Percentiles rank a stretch among this genome's conserved stretches.
Evolutionary conservation across 2,329 filamentous ascomycete genomes (phyloP).

Genomic region (Cercospora beticola): DNA sequence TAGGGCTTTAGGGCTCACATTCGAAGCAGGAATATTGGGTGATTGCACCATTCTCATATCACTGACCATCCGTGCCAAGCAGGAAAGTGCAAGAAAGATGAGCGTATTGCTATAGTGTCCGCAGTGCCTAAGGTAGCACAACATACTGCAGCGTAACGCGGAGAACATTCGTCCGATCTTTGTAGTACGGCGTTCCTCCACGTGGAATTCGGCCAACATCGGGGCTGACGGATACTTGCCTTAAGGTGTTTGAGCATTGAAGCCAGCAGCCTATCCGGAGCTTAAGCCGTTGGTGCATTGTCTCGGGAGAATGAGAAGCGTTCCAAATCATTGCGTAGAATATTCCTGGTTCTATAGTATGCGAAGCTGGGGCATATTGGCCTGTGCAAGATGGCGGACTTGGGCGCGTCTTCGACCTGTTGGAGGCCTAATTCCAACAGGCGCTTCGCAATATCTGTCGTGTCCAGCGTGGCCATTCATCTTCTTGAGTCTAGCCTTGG

Average conservation of each 20-base stretch:
- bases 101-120: neutral
- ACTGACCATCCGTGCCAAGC: neutral
- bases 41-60: neutral
- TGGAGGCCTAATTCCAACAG: neutral
- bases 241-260: neutral
- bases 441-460: too few species aligned
- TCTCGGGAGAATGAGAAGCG: neutral
- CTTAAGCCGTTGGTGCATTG: neutral
- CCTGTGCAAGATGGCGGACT: too few species aligned
- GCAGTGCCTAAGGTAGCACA: neutral
- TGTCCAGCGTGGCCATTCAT: neutral
- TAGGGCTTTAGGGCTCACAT: neutral
- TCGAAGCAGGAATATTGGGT: neutral
- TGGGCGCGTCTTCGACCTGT: neutral
- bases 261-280: neutral
- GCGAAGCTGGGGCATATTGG: too few species aligned
- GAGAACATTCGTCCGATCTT: neutral
- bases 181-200: neutral
- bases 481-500: neutral
- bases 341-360: neutral
- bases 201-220: constrained; percentile 1
- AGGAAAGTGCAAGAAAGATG: neutral
- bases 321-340: neutral
- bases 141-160: neutral
- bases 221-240: constrained; percentile 1